Evolutionary conservation across 192 early-diverging fungal species (phyloP).

Genomic region (Coemansia biformis): DNA sequence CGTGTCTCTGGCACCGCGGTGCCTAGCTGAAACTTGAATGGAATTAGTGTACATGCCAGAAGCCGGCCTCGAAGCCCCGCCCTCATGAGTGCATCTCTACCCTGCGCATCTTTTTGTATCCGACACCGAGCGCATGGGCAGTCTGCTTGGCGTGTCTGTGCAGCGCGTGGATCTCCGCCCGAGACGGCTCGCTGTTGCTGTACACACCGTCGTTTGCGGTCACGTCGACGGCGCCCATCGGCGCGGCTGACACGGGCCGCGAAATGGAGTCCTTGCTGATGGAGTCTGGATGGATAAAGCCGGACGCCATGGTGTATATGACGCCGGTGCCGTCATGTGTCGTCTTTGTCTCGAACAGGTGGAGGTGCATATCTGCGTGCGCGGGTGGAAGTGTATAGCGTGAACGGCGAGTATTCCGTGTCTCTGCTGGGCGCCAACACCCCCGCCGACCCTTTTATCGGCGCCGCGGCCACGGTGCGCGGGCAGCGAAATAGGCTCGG

Average conservation of each 20-base stretch:
- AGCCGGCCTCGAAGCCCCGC: no score
- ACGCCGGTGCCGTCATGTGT: slow-evolving; percentile 11
- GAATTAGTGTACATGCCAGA: no score
- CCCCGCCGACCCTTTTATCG: no score
- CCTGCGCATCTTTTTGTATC: background rate
- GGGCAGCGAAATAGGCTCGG: no score
- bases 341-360: background rate
- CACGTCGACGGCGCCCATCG: slow-evolving; percentile 35
- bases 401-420: no score
- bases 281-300: slow-evolving; percentile 31
- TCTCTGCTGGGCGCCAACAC: no score
- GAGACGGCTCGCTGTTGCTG: slow-evolving; percentile 24
- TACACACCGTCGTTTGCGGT: slow-evolving; percentile 38
- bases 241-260: slow-evolving; percentile 13
- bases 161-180: slow-evolving; percentile 17
- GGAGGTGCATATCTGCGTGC: no score
- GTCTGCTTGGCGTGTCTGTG: slow-evolving; percentile 32
- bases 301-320: slow-evolving; percentile 34
- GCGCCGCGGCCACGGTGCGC: no score
- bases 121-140: slow-evolving; percentile 20
- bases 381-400: no score
- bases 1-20: no score
- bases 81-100: no score
- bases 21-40: no score
- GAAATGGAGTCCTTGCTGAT: slow-evolving; percentile 31